Evolutionary conservation across 768 basidiomycete species (phyloP).

Genomic region (Mycena maculata): DNA sequence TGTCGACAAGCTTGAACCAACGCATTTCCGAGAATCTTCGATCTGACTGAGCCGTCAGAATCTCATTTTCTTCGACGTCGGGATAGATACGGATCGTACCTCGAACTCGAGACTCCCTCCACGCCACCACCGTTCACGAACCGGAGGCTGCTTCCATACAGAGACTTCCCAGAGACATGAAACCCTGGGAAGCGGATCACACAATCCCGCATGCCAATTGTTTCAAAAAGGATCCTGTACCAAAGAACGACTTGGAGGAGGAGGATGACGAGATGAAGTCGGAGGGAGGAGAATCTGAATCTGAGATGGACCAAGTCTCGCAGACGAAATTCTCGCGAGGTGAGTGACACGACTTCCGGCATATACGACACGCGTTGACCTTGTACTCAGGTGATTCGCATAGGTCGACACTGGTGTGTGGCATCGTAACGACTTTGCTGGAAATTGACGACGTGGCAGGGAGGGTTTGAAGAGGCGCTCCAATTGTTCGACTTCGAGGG

Average conservation of each 20-base stretch:
- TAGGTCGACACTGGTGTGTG: neutral
- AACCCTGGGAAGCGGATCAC: neutral
- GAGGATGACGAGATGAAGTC: neutral
- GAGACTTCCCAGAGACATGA: neutral
- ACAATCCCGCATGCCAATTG: neutral
- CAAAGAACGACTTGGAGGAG: neutral
- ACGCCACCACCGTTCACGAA: too few species aligned
- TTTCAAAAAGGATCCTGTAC: neutral
- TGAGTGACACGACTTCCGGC: neutral
- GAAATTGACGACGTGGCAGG: neutral
- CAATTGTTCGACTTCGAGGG: neutral
- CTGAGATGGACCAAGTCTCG: neutral
- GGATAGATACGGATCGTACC: too few species aligned
- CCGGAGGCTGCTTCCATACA: too few species aligned
- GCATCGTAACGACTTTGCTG: neutral
- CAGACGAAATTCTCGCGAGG: neutral
- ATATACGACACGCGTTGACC: neutral
- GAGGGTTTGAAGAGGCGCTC: neutral
- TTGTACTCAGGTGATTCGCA: neutral
- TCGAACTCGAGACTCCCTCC: too few species aligned
- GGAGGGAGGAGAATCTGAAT: neutral
- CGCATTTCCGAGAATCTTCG: too few species aligned
- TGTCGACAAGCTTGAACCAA: too few species aligned
- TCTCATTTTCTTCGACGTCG: too few species aligned
- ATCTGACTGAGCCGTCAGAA: too few species aligned